These are phyloP conservation scores for Ricinus communis DNA, from an alignment of 345 rosid species.

Conservation along the genomic window DNA sequence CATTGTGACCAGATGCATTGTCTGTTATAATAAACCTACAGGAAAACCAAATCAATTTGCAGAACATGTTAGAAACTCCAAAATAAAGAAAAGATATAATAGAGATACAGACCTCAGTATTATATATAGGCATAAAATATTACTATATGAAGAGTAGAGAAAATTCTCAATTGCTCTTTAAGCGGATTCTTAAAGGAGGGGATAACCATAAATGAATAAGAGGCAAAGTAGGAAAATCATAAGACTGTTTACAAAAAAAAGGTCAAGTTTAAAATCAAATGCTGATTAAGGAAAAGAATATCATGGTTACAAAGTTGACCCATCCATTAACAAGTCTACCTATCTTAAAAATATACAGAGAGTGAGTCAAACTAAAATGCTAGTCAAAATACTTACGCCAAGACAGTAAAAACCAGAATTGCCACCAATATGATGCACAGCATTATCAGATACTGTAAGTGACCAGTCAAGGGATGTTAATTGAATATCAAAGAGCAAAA, in stretches of 20 bases:
- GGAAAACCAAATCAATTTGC: conserved; percentile 10
- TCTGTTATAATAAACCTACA: conserved; percentile 86
- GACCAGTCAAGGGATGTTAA: conserved; percentile 50
- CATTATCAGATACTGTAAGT: conserved; percentile 67
- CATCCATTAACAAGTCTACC: neutral
- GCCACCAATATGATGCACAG: conserved; percentile 70
- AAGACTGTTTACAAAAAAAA: neutral
- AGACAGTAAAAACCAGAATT: conserved; percentile 80
- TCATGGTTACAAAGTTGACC: neutral
- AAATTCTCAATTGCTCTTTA: neutral
- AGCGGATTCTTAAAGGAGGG: neutral
- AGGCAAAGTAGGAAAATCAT: neutral
- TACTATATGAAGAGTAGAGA: neutral
- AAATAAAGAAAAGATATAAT: conserved; percentile 3
- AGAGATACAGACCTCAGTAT: neutral
- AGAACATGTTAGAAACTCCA: neutral
- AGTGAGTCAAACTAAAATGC: neutral
- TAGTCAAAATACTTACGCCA: conserved; percentile 68
- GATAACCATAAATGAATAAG: neutral
- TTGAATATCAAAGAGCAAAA: neutral
- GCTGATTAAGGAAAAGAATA: neutral
- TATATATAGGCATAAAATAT: neutral
- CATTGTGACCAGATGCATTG: conserved; percentile 79
- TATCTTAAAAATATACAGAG: neutral
- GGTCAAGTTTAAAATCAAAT: neutral